Evolutionary conservation across 495 filamentous ascomycete species (phyloP).

Genomic region (Immersiella caudata): DNA sequence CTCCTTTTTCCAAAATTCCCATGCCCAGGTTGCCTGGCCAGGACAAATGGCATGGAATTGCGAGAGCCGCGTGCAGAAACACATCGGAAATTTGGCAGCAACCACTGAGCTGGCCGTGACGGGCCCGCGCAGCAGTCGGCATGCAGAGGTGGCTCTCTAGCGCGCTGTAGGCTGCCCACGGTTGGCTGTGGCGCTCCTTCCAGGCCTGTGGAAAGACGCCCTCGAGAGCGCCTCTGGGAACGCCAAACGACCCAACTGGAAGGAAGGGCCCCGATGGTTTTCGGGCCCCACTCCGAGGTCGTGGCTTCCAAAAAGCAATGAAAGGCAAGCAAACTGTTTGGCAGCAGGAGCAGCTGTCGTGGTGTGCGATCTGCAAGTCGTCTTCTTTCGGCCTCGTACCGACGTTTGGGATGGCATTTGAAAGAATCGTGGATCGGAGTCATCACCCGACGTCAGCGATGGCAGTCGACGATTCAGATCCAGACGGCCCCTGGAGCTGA

Average conservation of each 20-base stretch:
- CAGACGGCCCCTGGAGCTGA: not conserved
- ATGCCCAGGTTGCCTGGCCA: not conserved
- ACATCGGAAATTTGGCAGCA: not conserved
- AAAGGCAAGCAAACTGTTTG: slow-evolving; percentile 10
- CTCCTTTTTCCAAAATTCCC: not conserved
- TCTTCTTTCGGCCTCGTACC: not conserved
- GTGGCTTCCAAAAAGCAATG: slow-evolving; percentile 10
- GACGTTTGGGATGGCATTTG: not conserved
- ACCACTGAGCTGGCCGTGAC: not conserved
- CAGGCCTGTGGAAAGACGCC: slow-evolving; percentile 3
- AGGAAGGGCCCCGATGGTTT: slow-evolving; percentile 12
- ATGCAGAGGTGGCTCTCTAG: not conserved
- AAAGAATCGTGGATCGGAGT: not conserved
- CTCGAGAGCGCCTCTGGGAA: not conserved
- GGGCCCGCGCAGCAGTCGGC: not conserved
- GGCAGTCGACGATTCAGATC: slow-evolving; percentile 13
- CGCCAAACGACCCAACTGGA: not conserved
- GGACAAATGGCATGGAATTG: not conserved
- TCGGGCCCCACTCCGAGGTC: slow-evolving; percentile 2
- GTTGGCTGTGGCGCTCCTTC: slow-evolving; percentile 6
- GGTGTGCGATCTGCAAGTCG: not conserved
- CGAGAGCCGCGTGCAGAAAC: not conserved
- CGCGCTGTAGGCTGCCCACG: not conserved
- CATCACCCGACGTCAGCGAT: slow-evolving; percentile 12
- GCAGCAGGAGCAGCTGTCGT: not conserved